A percentile compares a stretch with the other conserved stretches of the same genome.
Conservation (phyloP, 2,329 filamentous ascomycete species). For the Fusarium nygamai region DNA sequence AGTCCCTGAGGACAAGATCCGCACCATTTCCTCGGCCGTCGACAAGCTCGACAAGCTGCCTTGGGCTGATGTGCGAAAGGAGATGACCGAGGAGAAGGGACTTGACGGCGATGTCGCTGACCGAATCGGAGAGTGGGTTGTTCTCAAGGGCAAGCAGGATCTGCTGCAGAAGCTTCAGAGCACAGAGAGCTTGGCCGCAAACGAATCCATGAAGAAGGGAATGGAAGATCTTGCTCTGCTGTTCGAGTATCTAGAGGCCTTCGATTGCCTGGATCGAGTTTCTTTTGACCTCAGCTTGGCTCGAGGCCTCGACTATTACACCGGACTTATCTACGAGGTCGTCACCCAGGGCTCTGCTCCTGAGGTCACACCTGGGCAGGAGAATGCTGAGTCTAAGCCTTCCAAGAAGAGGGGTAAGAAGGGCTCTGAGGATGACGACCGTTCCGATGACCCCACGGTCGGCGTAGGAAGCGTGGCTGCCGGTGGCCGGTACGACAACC, state of each 20-base stretch:
- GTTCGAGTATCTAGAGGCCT: conserved; percentile 83
- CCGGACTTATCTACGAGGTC: conserved; percentile 89
- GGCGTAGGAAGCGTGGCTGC: conserved; percentile 90
- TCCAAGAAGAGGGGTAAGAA: conserved; percentile 63
- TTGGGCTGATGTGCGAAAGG: conserved; percentile 88
- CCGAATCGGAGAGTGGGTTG: conserved; percentile 86
- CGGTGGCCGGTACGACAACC: conserved; percentile 89
- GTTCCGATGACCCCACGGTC: conserved; percentile 80
- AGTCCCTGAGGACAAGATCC: conserved; percentile 86
- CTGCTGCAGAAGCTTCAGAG: conserved; percentile 75
- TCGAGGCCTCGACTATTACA: conserved; percentile 92
- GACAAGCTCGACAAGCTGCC: conserved; percentile 96
- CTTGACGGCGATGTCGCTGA: conserved; percentile 81
- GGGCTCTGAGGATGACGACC: conserved; percentile 67
- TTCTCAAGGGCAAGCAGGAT: conserved; percentile 78
- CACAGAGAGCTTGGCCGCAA: conserved; percentile 74
- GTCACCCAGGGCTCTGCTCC: conserved; percentile 82
- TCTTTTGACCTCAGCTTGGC: conserved; percentile 93
- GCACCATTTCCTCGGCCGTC: conserved; percentile 89
- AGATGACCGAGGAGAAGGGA: conserved; percentile 94
- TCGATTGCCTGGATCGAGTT: conserved; percentile 75
- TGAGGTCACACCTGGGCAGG: conserved; percentile 50
- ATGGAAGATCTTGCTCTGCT: conserved; percentile 83
- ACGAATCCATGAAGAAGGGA: conserved; percentile 80
- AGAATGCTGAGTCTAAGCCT: conserved; percentile 49